Evolutionary conservation across 192 early-diverging fungal species (phyloP).

Genomic region (Podila epicladia): DNA sequence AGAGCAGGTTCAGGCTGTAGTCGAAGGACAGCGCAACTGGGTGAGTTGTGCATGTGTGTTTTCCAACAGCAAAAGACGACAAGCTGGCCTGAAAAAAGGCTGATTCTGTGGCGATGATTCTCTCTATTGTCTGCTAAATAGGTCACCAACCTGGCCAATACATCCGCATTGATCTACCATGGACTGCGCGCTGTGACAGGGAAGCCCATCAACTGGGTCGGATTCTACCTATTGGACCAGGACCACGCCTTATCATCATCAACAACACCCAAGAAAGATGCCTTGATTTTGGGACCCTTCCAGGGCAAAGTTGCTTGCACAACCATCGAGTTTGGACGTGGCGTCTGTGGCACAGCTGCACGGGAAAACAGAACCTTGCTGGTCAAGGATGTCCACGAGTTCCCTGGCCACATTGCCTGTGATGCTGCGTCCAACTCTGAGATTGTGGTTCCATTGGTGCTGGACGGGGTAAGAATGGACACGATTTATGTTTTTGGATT

Average conservation of each 20-base stretch:
- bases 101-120: neutral
- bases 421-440: slow-evolving; percentile 87
- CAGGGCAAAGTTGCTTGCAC: slow-evolving; percentile 93
- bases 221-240: slow-evolving; percentile 81
- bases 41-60: slow-evolving; percentile 10
- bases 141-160: slow-evolving; percentile 85
- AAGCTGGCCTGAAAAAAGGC: neutral
- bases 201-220: slow-evolving; percentile 81
- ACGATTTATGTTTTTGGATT: neutral
- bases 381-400: slow-evolving; percentile 83
- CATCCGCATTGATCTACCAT: slow-evolving; percentile 82
- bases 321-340: slow-evolving; percentile 80
- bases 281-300: slow-evolving; percentile 89
- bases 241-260: slow-evolving; percentile 12
- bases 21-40: slow-evolving; percentile 75
- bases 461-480: slow-evolving; percentile 50
- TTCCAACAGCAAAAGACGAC: neutral
- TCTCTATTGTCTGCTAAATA: slow-evolving; percentile 4
- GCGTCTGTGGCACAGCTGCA: slow-evolving; percentile 92
- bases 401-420: slow-evolving; percentile 92
- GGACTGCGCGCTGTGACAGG: slow-evolving; percentile 72
- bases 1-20: slow-evolving; percentile 65
- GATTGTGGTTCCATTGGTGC: slow-evolving; percentile 84
- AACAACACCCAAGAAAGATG: slow-evolving; percentile 11
- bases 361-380: slow-evolving; percentile 61